Evolutionary conservation across 371 early-diverging fungal species (phyloP), one percentile per base, ranked within the genome.

Genomic region (Encephalitozoon romaleae): DNA sequence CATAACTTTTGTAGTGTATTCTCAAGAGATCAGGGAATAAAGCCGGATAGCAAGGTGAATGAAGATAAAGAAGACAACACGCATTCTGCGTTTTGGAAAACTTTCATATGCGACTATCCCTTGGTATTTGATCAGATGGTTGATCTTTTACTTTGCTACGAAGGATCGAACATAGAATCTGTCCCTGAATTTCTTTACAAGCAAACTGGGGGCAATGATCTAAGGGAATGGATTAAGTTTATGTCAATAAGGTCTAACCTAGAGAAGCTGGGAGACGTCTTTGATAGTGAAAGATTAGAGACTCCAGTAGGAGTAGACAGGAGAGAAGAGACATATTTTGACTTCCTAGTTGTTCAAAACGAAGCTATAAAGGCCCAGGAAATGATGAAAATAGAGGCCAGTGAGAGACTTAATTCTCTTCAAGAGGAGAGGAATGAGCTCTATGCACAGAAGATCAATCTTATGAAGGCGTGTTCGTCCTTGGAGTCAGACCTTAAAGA

Each of bases 291-390:
- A 4, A 59, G 6, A 34, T 18, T 34, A 34, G 26, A 26, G 34
- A 28, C n/a, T 4, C 34, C 30, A 1, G 8, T 21, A 28, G 38
- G 11, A 11, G 59, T 32, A 15, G 21, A 59, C 9, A 34, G 3
- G 5, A 38, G 38, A n/a, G 59, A 59, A 15, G 59, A 59, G n/a
- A 74, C 34, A 41, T 80, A 80, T 59, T 80, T 77, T 67, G 81
- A 80, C 63, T 77, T 77, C 49, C 30, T 80, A 51, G 71, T 80
- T 38, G 52, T 80, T 21, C 73, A 77, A 49, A 72, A 80, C 28
- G 77, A 76, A 30, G 26, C n/a, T n/a, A 74, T 77, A 52, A 80
- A 80, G 47, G 81, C 81, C 0, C 81, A 80, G 43, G 81, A 80
- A 42, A 67, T 25, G 51, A 43, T 80, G 12, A 80, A 77, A 70